Percentiles rank a stretch among this genome's conserved stretches.
Conservation (phyloP, 2,329 filamentous ascomycete species). For the Drechslerella dactyloides region DNA sequence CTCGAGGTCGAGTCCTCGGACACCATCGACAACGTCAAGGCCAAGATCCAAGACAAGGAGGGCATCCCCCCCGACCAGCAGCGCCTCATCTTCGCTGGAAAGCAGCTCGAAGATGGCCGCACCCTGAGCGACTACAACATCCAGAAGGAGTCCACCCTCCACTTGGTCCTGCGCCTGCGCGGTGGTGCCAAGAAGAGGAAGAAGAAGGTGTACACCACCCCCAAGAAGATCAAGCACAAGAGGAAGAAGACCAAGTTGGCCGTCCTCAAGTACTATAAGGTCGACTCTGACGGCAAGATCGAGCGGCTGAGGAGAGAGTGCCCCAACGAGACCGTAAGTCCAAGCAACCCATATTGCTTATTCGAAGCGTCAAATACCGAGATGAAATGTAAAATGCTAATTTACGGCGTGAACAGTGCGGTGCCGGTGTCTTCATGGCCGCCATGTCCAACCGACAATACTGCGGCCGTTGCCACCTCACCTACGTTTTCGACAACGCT, state of each 20-base stretch:
- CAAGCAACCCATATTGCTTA: conserved; percentile 56
- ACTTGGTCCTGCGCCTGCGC: conserved; percentile 55
- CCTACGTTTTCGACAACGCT: conserved; percentile 55
- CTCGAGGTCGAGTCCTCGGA: conserved; percentile 67
- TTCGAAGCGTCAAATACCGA: conserved; percentile 49
- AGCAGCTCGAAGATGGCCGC: conserved; percentile 94
- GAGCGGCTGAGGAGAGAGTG: conserved; percentile 99
- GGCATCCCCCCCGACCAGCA: conserved; percentile 98
- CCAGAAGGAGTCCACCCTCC: conserved; percentile 82
- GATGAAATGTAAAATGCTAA: conserved; percentile 58
- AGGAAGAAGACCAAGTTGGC: conserved; percentile 99
- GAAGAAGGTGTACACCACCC: conserved; percentile 99
- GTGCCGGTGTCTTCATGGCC: conserved; percentile 99
- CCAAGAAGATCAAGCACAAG: conserved; percentile 99
- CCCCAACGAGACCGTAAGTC: conserved; percentile 82
- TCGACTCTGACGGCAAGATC: conserved; percentile 99
- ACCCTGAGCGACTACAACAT: conserved; percentile 83
- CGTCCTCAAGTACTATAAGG: conserved; percentile 99
- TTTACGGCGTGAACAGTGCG: conserved; percentile 70
- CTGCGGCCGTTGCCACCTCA: conserved; percentile 65
- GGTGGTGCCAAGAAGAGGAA: conserved; percentile 91
- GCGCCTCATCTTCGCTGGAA: conserved; percentile 92
- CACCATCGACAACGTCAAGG: conserved; percentile 95
- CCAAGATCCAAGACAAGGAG: conserved; percentile 97
- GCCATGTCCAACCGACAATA: conserved; percentile 99